Base-by-base conservation (phyloP, 768 basidiomycete species). In the Sarcodon aspratus region DNA sequence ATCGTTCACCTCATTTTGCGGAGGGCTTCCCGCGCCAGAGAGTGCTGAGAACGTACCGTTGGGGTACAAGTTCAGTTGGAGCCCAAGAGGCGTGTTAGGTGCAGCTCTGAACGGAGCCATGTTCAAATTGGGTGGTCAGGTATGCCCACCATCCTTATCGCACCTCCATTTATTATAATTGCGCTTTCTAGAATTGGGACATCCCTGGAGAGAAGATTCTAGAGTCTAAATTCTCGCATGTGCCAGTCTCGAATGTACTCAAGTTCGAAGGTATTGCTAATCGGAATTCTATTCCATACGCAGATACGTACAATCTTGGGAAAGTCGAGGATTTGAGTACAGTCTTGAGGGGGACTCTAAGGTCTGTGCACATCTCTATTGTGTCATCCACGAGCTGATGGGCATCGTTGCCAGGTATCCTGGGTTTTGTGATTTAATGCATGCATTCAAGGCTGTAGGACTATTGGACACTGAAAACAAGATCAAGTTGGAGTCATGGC, bases 31-130 rank as follows among this genome's bases (percentile, higher is more conserved):
- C 0, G 82, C 84, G 1, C 88, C 88, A 0, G 85, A 85, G 38
- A 58, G 63, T 33, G 71, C 71, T 17, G 65, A 59, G 8, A 63
- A 70, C 52, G 78, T 84, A 12, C 90, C 91, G 1, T 66, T 94
- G 9, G 74, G 82, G n/a, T 93, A 95, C 59, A 95, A 93, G 60
- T 92, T 92, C 60, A 89, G 90, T 55, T 97, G 94, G 94, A 86
- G 80, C 45, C 92, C 94, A 0, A 72, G 80, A 50, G 93, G 90
- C 6, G 92, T 95, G 7, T 66, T 97, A 36, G 76, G 72, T 12
- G 94, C 92, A 2, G 86, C 87, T 0, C 62, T 80, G 49, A 90
- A 94, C 54, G 61, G 67, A 0, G 91, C 94, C 1, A 61, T 58
- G 36, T 96, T 80, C 63, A 74, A 75, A 57, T 66, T 91, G 21